phyloP scores from a whole-genome alignment of 2,329 filamentous ascomycete genomes.

The Pyricularia sp. region DNA sequence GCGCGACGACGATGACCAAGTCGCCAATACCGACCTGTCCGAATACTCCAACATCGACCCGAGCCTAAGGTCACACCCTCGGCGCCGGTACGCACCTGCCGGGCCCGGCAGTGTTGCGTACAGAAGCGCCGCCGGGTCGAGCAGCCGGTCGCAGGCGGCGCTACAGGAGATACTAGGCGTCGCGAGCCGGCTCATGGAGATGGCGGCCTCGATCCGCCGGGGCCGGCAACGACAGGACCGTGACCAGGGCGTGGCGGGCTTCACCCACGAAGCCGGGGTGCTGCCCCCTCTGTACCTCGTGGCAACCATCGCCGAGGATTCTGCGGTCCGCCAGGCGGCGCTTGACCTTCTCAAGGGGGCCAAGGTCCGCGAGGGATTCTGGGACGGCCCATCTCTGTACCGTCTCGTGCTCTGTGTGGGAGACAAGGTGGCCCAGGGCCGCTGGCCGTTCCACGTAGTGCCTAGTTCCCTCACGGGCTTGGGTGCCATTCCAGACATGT shows the following conservation, averaged over 20 bases:
- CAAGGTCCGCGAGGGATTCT: conserved; percentile 8
- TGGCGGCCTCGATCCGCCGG: not conserved
- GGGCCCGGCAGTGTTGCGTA: no score
- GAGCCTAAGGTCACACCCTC: not conserved
- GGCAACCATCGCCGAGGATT: conserved; percentile 7
- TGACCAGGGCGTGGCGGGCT: not conserved
- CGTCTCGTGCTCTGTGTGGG: conserved; percentile 1
- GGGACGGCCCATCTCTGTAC: conserved; percentile 7
- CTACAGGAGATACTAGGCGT: conserved; percentile 2
- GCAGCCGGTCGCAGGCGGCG: not conserved
- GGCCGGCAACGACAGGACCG: not conserved
- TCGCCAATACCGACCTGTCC: not conserved
- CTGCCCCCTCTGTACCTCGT: conserved; percentile 10
- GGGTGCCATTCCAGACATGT: conserved; percentile 3
- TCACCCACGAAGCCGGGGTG: conserved; percentile 8
- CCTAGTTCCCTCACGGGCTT: not conserved
- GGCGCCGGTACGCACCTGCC: not conserved
- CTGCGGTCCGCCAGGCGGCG: conserved; percentile 6
- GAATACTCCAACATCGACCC: not conserved
- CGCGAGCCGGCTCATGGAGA: not conserved
- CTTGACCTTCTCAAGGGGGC: conserved; percentile 7
- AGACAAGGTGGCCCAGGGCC: not conserved
- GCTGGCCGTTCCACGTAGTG: conserved; percentile 5
- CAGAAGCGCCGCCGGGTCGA: not conserved
- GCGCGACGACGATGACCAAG: not conserved